These are phyloP conservation scores for Apiospora malaysiana DNA, from an alignment of 2,329 filamentous ascomycete species.

Conservation along the genomic window DNA sequence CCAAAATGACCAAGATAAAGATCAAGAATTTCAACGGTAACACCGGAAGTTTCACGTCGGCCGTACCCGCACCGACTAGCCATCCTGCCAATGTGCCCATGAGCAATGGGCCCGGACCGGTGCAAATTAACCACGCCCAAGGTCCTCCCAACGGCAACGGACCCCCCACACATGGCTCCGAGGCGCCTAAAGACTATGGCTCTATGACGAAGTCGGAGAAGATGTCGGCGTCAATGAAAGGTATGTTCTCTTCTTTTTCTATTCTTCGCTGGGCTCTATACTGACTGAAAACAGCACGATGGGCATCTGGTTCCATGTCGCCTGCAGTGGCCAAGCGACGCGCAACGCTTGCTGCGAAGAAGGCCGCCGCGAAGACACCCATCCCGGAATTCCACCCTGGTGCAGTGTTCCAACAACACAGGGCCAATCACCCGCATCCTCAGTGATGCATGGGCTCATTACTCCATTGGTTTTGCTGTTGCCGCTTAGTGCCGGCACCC, in stretches of 20 bases:
- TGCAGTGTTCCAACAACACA: conserved; percentile 19
- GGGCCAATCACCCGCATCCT: conserved; percentile 1
- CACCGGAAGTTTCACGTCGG: background rate
- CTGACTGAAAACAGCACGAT: conserved; percentile 53
- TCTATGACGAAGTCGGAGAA: conserved; percentile 70
- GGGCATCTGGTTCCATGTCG: conserved; percentile 66
- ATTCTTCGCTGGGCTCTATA: background rate
- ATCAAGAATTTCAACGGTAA: conserved; percentile 39
- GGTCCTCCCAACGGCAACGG: conserved; percentile 22
- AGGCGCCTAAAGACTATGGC: conserved; percentile 58
- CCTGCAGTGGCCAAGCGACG: conserved; percentile 66
- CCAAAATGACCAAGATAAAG: conserved; percentile 40
- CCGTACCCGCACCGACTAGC: conserved; percentile 25
- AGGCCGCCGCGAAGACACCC: conserved; percentile 48
- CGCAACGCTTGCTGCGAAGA: conserved; percentile 65
- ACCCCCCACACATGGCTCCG: conserved; percentile 10
- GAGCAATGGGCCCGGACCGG: conserved; percentile 1
- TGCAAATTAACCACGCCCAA: conserved; percentile 3
- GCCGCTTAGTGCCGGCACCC: background rate
- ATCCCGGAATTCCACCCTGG: conserved; percentile 26
- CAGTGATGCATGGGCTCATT: conserved; percentile 12
- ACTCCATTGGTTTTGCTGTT: background rate
- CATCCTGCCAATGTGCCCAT: conserved; percentile 30
- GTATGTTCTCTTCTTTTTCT: conserved; percentile 41
- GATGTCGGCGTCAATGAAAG: conserved; percentile 70